phyloP scores from a whole-genome alignment of 768 basidiomycete species.

The Astraeus odoratus region DNA sequence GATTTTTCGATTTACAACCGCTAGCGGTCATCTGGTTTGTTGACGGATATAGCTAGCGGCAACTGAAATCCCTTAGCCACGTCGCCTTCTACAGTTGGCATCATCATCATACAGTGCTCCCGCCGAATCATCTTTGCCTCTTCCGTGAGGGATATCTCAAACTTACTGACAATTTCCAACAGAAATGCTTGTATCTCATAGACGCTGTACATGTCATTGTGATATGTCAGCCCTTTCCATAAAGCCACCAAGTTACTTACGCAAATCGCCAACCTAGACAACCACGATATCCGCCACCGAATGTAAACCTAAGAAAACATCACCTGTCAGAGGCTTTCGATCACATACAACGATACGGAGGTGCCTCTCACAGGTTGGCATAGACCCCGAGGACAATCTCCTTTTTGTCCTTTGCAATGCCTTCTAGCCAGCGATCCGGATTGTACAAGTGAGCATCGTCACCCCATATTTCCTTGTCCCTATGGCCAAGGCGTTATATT shows the following conservation, averaged over 20 bases:
- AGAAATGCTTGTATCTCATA: slow-evolving; percentile 47
- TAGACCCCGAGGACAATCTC: slow-evolving; percentile 17
- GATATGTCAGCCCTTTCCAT: not conserved
- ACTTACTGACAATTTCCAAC: slow-evolving; percentile 40
- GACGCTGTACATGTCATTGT: slow-evolving; percentile 18
- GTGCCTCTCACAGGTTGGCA: slow-evolving; percentile 19
- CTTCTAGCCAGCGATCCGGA: slow-evolving; percentile 23
- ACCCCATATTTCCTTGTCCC: slow-evolving; percentile 25
- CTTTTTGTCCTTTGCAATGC: slow-evolving; percentile 1
- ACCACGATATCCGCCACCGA: not conserved
- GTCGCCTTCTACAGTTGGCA: slow-evolving; percentile 37
- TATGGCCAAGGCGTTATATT: not conserved
- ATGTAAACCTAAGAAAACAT: not conserved
- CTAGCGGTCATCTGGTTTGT: no score
- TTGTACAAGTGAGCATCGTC: slow-evolving; percentile 24
- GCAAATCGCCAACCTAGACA: slow-evolving; percentile 11
- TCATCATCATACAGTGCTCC: slow-evolving; percentile 36
- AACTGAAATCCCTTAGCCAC: slow-evolving; percentile 36
- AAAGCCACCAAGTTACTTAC: slow-evolving; percentile 4
- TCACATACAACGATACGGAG: not conserved
- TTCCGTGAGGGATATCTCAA: slow-evolving; percentile 36
- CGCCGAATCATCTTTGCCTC: slow-evolving; percentile 25
- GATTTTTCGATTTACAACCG: no score
- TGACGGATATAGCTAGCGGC: slow-evolving; percentile 31
- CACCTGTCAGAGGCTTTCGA: not conserved